Conservation (phyloP, 2,329 filamentous ascomycete genomes). For the Harringtonia aguacate region DNA sequence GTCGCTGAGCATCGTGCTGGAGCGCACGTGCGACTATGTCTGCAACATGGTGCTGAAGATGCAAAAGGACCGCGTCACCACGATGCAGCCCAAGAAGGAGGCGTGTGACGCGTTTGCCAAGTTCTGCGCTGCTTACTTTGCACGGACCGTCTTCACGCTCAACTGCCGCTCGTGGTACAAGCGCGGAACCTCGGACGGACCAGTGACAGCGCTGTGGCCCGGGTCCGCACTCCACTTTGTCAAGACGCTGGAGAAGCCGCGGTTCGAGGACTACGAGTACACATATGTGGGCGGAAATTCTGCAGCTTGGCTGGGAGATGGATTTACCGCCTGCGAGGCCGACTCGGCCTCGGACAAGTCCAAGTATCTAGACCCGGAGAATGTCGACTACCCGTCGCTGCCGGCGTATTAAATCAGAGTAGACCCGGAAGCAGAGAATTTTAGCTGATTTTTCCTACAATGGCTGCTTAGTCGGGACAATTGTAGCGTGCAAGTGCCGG, state of each 20-base stretch:
- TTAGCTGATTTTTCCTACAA: too few species aligned
- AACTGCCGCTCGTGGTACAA: slow-evolving; percentile 9
- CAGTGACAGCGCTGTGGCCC: slow-evolving; percentile 15
- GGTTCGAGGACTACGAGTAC: slow-evolving; percentile 11
- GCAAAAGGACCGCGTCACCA: slow-evolving; percentile 35
- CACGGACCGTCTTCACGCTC: slow-evolving; percentile 29
- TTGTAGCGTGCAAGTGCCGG: too few species aligned
- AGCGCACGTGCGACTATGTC: slow-evolving; percentile 17
- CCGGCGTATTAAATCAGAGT: too few species aligned
- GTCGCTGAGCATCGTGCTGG: slow-evolving; percentile 8
- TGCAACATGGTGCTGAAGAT: slow-evolving; percentile 28
- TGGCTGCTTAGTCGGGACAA: too few species aligned
- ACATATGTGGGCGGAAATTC: too few species aligned
- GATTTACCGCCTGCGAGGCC: too few species aligned
- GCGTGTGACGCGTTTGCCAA: slow-evolving; percentile 39
- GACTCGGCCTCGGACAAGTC: too few species aligned
- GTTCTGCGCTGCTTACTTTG: slow-evolving; percentile 33
- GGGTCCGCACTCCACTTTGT: slow-evolving; percentile 6
- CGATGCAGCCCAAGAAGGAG: slow-evolving; percentile 31
- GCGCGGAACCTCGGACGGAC: slow-evolving; percentile 17
- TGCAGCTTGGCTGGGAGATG: too few species aligned
- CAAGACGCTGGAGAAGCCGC: slow-evolving; percentile 11
- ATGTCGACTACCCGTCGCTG: too few species aligned
- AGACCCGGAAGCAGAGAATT: too few species aligned
- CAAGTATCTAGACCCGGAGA: too few species aligned